These are phyloP conservation scores for Aspergillus sp. DNA, from an alignment of 2,329 filamentous ascomycete genomes.

Conservation along the genomic window DNA sequence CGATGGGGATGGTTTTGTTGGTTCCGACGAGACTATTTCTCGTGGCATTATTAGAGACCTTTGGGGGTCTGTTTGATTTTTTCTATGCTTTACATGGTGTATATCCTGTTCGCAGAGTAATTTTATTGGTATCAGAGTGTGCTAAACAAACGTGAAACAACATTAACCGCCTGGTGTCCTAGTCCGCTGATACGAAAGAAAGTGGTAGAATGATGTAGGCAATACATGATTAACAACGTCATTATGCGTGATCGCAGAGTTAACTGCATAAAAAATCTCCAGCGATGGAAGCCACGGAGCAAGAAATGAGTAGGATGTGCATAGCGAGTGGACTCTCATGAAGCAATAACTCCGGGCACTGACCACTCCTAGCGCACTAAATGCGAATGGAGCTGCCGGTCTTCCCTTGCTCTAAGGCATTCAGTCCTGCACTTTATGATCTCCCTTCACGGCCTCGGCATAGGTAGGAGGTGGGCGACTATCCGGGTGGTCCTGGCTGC, in stretches of 20 bases:
- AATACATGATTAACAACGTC: constrained; percentile 10
- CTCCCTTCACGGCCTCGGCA: constrained; percentile 83
- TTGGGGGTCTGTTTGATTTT: background rate
- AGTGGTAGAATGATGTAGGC: background rate
- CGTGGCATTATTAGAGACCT: background rate
- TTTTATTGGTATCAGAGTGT: background rate
- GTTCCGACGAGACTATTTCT: background rate
- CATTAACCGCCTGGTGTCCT: background rate
- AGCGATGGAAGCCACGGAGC: background rate
- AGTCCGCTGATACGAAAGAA: background rate
- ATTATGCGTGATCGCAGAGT: constrained; percentile 1
- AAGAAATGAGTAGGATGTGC: background rate
- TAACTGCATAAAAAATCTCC: background rate
- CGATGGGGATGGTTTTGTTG: constrained; percentile 4
- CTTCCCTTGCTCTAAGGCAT: background rate
- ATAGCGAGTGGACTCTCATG: background rate
- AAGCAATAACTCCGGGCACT: background rate
- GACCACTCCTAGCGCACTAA: background rate
- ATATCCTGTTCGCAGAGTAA: background rate
- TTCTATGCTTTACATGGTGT: background rate
- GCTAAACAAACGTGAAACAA: background rate
- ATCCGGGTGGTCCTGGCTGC: constrained; percentile 37
- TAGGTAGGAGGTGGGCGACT: constrained; percentile 73
- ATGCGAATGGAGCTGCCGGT: background rate
- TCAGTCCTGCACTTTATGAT: constrained; percentile 84